Base-by-base conservation (phyloP, 1,284 basidiomycete species). In the Ganoderma sinense region DNA sequence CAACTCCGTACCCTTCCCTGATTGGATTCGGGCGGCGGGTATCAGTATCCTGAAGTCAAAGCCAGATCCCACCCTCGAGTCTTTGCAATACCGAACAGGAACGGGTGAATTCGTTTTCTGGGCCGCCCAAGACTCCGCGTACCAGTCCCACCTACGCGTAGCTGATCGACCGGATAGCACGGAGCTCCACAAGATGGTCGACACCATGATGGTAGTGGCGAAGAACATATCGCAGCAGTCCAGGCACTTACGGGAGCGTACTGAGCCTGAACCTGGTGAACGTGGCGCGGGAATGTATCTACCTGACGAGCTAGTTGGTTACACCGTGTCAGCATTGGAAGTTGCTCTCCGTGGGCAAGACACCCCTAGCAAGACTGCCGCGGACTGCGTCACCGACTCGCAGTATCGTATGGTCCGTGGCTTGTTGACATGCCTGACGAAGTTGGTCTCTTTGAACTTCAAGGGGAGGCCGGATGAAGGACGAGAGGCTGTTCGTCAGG, bases 301-400 rank as follows among this genome's bases (percentile, higher is more conserved):
- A 2, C 95, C 97, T 0, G 94, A 97, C 75, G 95, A 97, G 73
- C 83, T 98, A 41, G 85, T 97, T n/a, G 94, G 91, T 1, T 98
- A 97, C 79, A 97, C 96, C 0, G 87, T 98, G 59, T 84, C 91
- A 2, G 85, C 89, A n/a, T 87, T 95, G 66, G 97, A 98, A 81
- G 88, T 94, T 29, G 88, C 93, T 0, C 89, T 92, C 66, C 88
- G 97, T 40, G 96, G 95, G 1, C 81, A 86, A 10, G 87, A 87
- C 8, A 77, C 79, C 4, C 78, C 81, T 7, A 83, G 84, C 20
- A 88, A 86, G 7, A 81, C 88, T 16, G 85, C 95, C 62, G 91
- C 90, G 1, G 92, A 97, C 75, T 88, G 88, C 65, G 78, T 97
- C 43, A 91, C 94, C 5, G 95, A 97, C 64, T 85, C 92, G 0